These are phyloP conservation scores for Scolecobasidium constrictum DNA, from an alignment of 2,329 filamentous ascomycete genomes.

Conservation along the genomic window DNA sequence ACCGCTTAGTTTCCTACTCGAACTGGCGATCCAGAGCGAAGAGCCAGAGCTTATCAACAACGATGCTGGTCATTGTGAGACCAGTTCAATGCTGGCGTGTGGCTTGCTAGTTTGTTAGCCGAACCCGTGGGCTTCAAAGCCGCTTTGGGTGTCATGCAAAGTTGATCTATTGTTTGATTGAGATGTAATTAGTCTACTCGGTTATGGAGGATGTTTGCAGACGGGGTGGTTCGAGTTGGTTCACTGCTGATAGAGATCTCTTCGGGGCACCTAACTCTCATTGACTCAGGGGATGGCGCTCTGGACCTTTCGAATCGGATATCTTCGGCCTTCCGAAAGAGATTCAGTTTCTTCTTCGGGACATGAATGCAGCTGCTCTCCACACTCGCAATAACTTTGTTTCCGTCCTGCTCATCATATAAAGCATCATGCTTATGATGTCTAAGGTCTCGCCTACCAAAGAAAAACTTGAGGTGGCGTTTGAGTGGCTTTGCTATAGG, in stretches of 20 bases:
- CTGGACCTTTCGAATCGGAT: conserved; percentile 12
- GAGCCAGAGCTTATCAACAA: conserved; percentile 4
- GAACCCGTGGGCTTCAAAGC: not conserved
- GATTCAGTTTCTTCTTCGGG: conserved; percentile 11
- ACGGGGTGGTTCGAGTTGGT: conserved; percentile 7
- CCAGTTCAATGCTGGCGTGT: conserved; percentile 3
- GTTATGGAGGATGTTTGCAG: conserved; percentile 1
- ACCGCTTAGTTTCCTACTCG: conserved; percentile 6
- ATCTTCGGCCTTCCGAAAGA: conserved; percentile 11
- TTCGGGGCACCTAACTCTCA: conserved; percentile 8
- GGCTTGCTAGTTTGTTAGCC: conserved; percentile 1
- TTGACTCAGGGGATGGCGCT: conserved; percentile 10
- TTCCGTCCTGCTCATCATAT: too few species aligned
- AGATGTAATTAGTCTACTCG: not conserved
- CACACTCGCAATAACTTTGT: conserved; percentile 9
- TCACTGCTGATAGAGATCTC: conserved; percentile 10
- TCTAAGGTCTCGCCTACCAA: too few species aligned
- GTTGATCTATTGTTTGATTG: not conserved
- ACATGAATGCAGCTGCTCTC: conserved; percentile 10
- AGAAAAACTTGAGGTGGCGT: too few species aligned
- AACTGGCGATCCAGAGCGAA: conserved; percentile 8
- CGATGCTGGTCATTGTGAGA: conserved; percentile 6
- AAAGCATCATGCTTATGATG: too few species aligned
- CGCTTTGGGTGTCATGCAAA: conserved; percentile 3
- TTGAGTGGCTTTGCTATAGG: too few species aligned